Evolutionary conservation across 2,329 filamentous ascomycete genomes (phyloP), one percentile per base, ranked within the genome.

Genomic region (Apiospora arundinis): DNA sequence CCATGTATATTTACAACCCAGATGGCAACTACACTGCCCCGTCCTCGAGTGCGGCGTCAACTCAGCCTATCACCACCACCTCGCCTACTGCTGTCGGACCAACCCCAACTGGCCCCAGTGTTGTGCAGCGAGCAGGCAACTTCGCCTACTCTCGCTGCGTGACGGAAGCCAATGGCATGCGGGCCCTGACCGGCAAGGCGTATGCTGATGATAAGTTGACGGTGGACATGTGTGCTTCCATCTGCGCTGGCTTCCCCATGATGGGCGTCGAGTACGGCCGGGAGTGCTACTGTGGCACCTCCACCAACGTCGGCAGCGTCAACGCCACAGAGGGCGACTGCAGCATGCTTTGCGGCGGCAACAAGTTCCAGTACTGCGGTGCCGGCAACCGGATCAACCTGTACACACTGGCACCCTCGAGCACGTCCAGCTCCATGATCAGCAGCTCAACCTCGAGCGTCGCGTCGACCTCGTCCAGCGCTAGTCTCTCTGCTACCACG

Each of bases 191-290:
- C 3, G 68, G 42, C 45, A 37, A 67, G 8, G 25, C 70, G 75
- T 68, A 75, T 75, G 40, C 70, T 73, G 52, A 67, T 32, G 70
- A 72, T 28, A 75, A 71, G 65, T 81, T 83, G 80, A 83, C 82
- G 7, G 72, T 84, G 12, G 80, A 82, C 32, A 78, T 75, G 71
- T 85, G 83, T 72, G 79, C 70, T 25, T 67, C 68, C 1, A 21
- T 68, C 45, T 73, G 72, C 79, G 72, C 72, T 23, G 76, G 72
- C 18, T 83, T 80, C 73, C 69, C 76, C 49, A 83, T 78, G 72
- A 84, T 83, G 68, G 83, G 82, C 25, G 76, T 81, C 40, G 81
- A 83, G 72, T 82, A 80, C 68, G 67, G 67, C 21, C 45, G 67
- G 14, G 67, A 84, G 72, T 84, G 83, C 71, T 82, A 73, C 72